Conservation (phyloP, 306 rosid genomes). For the Alnus glutinosa region DNA sequence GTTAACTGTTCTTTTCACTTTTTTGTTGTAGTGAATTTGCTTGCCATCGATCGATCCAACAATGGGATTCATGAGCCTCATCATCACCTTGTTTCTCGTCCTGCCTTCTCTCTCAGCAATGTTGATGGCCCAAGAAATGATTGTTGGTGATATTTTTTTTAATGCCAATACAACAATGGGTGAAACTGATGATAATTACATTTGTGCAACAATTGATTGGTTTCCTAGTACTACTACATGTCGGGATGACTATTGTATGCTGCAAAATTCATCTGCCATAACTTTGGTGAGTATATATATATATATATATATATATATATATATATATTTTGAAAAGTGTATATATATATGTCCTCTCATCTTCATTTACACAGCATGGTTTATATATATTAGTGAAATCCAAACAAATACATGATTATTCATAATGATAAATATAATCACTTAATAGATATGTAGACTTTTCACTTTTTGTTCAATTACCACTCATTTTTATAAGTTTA, state of each 20-base stretch:
- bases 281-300: conserved; percentile 56
- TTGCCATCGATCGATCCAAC: conserved; percentile 17
- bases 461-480: no score
- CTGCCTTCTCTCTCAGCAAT: conserved; percentile 43
- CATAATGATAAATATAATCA: no score
- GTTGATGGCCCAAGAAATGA: conserved; percentile 44
- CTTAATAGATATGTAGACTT: no score
- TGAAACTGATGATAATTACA: conserved; percentile 64
- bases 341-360: neutral
- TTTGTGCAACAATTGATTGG: conserved; percentile 99
- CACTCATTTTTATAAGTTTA: no score
- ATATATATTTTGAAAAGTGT: no score
- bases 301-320: neutral
- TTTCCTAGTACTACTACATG: conserved; percentile 84
- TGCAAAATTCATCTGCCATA: conserved; percentile 61
- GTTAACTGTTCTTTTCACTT: neutral
- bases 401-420: no score
- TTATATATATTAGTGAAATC: no score
- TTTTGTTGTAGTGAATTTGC: conserved; percentile 36
- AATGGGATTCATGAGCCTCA: conserved; percentile 51
- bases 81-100: conserved; percentile 40
- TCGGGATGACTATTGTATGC: conserved; percentile 76
- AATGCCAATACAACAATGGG: conserved; percentile 55
- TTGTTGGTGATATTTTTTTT: conserved; percentile 33
- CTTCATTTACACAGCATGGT: neutral